phyloP scores from a whole-genome alignment of 2,329 filamentous ascomycete species.

The Ophidiomyces ophidiicola region DNA sequence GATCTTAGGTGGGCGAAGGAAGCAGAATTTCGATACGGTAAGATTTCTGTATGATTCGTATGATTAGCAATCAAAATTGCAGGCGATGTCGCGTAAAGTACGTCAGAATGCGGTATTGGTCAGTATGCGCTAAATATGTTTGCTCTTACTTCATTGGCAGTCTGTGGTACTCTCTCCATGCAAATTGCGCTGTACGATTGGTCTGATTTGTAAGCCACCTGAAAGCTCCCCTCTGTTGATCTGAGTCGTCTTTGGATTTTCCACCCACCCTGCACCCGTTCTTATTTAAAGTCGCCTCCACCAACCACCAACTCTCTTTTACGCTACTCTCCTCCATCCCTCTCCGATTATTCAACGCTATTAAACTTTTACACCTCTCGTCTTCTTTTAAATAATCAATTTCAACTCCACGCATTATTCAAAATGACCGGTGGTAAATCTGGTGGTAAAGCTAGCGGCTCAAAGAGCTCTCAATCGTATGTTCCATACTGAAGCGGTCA shows the following conservation, averaged over 20 bases:
- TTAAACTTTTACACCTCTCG: conserved; percentile 16
- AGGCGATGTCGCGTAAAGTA: neutral
- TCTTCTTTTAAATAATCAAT: conserved; percentile 16
- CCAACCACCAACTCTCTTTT: conserved; percentile 14
- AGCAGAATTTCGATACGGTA: conserved; percentile 38
- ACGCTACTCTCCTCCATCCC: conserved; percentile 17
- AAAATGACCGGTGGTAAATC: conserved; percentile 99
- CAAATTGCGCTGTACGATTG: too few species aligned
- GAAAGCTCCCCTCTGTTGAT: conserved; percentile 28
- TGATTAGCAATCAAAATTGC: conserved; percentile 25
- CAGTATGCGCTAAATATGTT: conserved; percentile 2
- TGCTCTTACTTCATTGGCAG: conserved; percentile 13
- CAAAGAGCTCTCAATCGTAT: conserved; percentile 99
- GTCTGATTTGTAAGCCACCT: conserved; percentile 25
- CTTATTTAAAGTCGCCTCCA: conserved; percentile 23
- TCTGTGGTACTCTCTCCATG: too few species aligned
- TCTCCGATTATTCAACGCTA: conserved; percentile 2
- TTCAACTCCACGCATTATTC: conserved; percentile 33
- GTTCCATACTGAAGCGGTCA: conserved; percentile 32
- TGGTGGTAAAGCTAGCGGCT: conserved; percentile 97
- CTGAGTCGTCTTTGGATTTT: conserved; percentile 29
- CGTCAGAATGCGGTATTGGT: conserved; percentile 6
- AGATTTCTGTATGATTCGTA: conserved; percentile 34
- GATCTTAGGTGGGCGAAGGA: conserved; percentile 35
- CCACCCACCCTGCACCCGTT: conserved; percentile 19